Evolutionary conservation across 169 alveolate species (phyloP).

Genomic region (Cyclospora cayetanensis): DNA sequence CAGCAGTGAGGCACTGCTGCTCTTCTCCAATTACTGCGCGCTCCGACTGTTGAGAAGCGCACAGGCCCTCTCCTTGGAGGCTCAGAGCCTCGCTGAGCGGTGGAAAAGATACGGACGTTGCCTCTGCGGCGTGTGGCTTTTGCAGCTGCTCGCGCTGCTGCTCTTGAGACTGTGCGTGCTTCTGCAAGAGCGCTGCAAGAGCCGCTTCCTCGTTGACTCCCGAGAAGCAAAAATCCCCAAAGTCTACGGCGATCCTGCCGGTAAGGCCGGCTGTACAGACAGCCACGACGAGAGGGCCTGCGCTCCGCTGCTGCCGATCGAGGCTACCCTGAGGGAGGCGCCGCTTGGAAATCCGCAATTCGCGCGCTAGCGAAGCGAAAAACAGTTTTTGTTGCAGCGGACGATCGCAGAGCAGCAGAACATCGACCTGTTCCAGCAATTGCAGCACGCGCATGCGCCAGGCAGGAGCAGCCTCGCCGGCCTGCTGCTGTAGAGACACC

Average conservation of each 20-base stretch:
- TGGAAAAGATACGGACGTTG: neutral
- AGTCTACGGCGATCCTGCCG: slow-evolving; percentile 68
- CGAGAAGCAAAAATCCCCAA: slow-evolving; percentile 39
- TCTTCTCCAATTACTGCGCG: neutral
- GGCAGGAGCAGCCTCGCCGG: slow-evolving; percentile 35
- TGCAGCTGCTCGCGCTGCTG: neutral
- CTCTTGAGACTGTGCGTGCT: slow-evolving; percentile 30
- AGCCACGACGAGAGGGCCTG: slow-evolving; percentile 60
- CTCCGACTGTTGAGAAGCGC: neutral
- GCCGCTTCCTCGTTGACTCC: slow-evolving; percentile 40
- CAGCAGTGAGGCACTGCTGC: slow-evolving; percentile 55
- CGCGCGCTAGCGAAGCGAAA: slow-evolving; percentile 24
- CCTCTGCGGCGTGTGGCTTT: neutral
- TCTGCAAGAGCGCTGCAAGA: slow-evolving; percentile 47
- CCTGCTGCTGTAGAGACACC: slow-evolving; percentile 45
- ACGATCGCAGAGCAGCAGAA: slow-evolving; percentile 62
- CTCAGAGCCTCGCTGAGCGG: neutral
- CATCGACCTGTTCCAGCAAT: slow-evolving; percentile 46
- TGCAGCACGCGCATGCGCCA: slow-evolving; percentile 41
- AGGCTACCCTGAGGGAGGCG: neutral
- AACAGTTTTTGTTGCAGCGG: slow-evolving; percentile 46
- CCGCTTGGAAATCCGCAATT: neutral
- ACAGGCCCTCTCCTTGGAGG: neutral
- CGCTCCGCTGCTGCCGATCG: neutral
- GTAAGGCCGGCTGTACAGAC: slow-evolving; percentile 67